Conservation (phyloP, 805 yeast genomes). For the Clavispora vitiphila region DNA sequence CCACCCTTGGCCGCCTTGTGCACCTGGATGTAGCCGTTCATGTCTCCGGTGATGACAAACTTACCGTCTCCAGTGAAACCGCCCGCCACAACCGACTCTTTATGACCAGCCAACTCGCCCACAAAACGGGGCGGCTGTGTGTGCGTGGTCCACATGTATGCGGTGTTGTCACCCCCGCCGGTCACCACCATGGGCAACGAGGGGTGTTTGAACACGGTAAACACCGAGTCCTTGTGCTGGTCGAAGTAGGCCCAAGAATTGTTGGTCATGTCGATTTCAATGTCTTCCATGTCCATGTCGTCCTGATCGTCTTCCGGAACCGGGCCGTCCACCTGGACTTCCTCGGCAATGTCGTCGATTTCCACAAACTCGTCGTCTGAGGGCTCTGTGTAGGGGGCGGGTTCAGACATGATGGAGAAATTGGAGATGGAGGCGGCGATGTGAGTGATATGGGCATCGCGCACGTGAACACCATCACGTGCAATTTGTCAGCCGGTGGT, state of each 20-base stretch:
- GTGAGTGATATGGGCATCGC: conserved; percentile 6
- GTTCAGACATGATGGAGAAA: conserved; percentile 10
- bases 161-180: conserved; percentile 94
- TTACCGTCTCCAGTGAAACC: conserved; percentile 81
- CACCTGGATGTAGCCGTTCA: conserved; percentile 82
- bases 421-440: not conserved
- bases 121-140: conserved; percentile 78
- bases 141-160: conserved; percentile 89
- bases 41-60: conserved; percentile 83
- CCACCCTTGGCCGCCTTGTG: conserved; percentile 72
- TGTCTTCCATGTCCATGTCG: conserved; percentile 37
- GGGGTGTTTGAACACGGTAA: conserved; percentile 79
- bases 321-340: conserved; percentile 22
- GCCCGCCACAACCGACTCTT: conserved; percentile 82
- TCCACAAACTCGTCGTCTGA: conserved; percentile 33
- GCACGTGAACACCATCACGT: conserved; percentile 4
- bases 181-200: conserved; percentile 77
- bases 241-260: conserved; percentile 90
- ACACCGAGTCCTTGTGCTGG: conserved; percentile 82
- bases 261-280: conserved; percentile 70
- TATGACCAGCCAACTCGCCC: conserved; percentile 71
- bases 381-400: conserved; percentile 2
- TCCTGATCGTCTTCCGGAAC: conserved; percentile 33
- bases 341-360: conserved; percentile 41
- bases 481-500: not conserved